Evolutionary conservation across 805 yeast species (phyloP).

Genomic region (Cyberlindnera lachancei): DNA sequence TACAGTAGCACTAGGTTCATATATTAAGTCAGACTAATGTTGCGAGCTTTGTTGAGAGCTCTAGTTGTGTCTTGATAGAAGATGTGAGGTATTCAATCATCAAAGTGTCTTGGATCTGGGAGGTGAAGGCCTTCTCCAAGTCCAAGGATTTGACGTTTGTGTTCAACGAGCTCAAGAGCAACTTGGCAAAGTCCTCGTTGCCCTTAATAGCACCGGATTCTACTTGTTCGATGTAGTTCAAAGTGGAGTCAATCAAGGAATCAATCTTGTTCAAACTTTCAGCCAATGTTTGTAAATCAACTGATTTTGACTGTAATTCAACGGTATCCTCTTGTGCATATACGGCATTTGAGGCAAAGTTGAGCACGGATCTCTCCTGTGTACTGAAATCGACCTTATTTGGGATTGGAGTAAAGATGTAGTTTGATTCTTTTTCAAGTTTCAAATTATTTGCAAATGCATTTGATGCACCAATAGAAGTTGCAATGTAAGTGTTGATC

Average conservation of each 20-base stretch:
- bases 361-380: constrained; percentile 54
- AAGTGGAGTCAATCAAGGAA: constrained; percentile 40
- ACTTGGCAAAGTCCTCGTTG: constrained; percentile 57
- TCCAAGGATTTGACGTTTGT: constrained; percentile 42
- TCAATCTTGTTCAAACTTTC: constrained; percentile 39
- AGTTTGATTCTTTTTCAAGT: constrained; percentile 33
- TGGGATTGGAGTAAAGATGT: constrained; percentile 72
- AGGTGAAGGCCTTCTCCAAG: constrained; percentile 49
- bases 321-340: constrained; percentile 16
- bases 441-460: constrained; percentile 28
- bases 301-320: constrained; percentile 27
- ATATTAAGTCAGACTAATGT: too few relatives aligned
- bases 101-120: constrained; percentile 71
- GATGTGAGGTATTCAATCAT: constrained; percentile 78
- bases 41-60: constrained; percentile 67
- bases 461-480: constrained; percentile 56
- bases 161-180: constrained; percentile 50
- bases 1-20: too few relatives aligned
- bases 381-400: constrained; percentile 50
- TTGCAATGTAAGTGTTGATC: constrained; percentile 65
- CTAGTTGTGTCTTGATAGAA: constrained; percentile 79
- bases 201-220: constrained; percentile 37
- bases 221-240: constrained; percentile 38
- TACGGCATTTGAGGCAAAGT: constrained; percentile 36
- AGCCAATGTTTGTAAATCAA: constrained; percentile 39